Evolutionary conservation across 306 rosid genomes (phyloP).

Genomic region (Rosa multiflora): DNA sequence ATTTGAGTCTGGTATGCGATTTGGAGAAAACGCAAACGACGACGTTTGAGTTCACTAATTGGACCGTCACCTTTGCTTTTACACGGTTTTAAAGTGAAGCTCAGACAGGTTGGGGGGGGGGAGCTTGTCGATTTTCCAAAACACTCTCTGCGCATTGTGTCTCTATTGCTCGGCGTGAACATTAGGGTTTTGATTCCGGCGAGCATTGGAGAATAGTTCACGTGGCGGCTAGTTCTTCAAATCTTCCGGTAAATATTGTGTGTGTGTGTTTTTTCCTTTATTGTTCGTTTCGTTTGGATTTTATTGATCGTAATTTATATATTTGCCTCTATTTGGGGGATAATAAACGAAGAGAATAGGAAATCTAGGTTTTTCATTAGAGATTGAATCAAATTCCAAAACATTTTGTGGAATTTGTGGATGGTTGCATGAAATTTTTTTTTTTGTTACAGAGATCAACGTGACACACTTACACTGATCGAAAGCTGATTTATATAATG

Average conservation of each 20-base stretch:
- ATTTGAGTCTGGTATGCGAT: neutral
- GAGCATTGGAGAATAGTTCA: neutral
- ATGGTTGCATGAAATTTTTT: too few species aligned
- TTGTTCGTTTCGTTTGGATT: neutral
- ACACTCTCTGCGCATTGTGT: neutral
- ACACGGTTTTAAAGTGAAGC: neutral
- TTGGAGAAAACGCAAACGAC: neutral
- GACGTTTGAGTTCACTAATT: neutral
- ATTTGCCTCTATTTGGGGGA: too few species aligned
- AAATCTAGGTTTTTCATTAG: too few species aligned
- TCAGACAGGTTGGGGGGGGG: neutral
- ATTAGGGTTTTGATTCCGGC: constrained; percentile 12
- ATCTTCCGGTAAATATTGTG: constrained; percentile 7
- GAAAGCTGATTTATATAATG: neutral
- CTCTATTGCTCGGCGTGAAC: neutral
- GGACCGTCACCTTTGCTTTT: neutral
- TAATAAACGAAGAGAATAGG: too few species aligned
- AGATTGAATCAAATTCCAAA: too few species aligned
- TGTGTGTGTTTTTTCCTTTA: neutral
- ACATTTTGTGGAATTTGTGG: too few species aligned
- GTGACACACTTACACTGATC: neutral
- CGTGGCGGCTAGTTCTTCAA: constrained; percentile 2
- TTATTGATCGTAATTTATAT: too few species aligned
- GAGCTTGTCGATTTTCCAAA: neutral
- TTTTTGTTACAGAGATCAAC: too few species aligned